Evolutionary conservation across 805 yeast species (phyloP).

Genomic region (Candida stauntonica): DNA sequence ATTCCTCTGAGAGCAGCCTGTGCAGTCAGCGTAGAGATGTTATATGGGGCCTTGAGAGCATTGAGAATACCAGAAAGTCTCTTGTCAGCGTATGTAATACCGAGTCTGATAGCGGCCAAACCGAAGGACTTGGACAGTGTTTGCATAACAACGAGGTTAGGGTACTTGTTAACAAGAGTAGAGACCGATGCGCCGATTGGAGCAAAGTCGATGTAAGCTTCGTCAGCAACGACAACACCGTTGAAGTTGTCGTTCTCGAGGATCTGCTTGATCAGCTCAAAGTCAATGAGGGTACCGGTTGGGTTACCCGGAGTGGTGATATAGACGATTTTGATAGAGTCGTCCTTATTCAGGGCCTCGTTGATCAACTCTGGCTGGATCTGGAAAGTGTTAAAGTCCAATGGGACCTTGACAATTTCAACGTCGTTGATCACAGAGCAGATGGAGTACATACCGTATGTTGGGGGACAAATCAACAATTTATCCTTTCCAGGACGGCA

Average conservation of each 20-base stretch:
- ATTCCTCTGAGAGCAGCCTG: conserved; percentile 69
- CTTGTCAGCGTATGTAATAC: conserved; percentile 64
- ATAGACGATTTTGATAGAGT: conserved; percentile 67
- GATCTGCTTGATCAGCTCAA: conserved; percentile 43
- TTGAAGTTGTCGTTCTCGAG: conserved; percentile 50
- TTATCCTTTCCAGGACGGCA: conserved; percentile 83
- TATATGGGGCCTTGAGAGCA: conserved; percentile 94
- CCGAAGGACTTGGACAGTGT: conserved; percentile 95
- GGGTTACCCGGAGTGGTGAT: conserved; percentile 98
- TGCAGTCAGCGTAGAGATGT: conserved; percentile 79
- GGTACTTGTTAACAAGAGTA: conserved; percentile 74
- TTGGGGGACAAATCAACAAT: conserved; percentile 85
- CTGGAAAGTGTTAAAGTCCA: conserved; percentile 61
- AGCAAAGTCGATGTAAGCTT: conserved; percentile 90
- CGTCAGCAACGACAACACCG: conserved; percentile 84
- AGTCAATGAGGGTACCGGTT: conserved; percentile 64
- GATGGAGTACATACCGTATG: conserved; percentile 95
- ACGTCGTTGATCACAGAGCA: conserved; percentile 90
- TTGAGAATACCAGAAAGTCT: conserved; percentile 67
- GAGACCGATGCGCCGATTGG: conserved; percentile 63
- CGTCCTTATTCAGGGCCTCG: conserved; percentile 49
- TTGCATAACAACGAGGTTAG: conserved; percentile 83
- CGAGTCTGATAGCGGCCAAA: conserved; percentile 89
- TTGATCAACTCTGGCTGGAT: conserved; percentile 54
- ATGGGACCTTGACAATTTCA: conserved; percentile 67